These are phyloP conservation scores for Diplocarpon mali DNA, from an alignment of 2,329 filamentous ascomycete genomes.

Conservation along the genomic window DNA sequence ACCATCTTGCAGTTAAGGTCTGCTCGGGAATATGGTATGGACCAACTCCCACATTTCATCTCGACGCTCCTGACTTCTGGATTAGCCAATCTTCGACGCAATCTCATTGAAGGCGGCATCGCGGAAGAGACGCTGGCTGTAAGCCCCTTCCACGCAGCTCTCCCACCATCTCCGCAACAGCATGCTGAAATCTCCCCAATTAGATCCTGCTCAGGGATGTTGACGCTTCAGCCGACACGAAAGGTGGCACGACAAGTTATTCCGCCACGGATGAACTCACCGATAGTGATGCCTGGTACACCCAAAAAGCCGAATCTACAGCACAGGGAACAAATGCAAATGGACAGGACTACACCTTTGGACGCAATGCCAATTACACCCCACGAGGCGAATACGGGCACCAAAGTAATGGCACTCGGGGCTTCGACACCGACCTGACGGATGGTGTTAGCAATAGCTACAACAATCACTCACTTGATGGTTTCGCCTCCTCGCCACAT, in stretches of 20 bases:
- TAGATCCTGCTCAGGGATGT: constrained; percentile 23
- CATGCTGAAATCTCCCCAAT: constrained; percentile 8
- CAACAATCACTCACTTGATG: constrained; percentile 14
- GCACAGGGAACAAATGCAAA: background rate
- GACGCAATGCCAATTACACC: constrained; percentile 18
- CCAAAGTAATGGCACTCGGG: constrained; percentile 9
- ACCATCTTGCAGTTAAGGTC: constrained; percentile 15
- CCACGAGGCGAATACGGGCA: constrained; percentile 12
- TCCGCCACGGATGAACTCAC: constrained; percentile 11
- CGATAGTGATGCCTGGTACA: constrained; percentile 11
- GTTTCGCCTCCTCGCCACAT: constrained; percentile 15
- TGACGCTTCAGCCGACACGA: constrained; percentile 7
- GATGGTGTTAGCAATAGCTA: constrained; percentile 14
- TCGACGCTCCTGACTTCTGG: background rate
- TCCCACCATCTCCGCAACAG: background rate
- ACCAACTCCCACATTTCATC: background rate
- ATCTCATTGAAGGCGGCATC: constrained; percentile 39
- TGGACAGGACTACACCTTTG: constrained; percentile 20
- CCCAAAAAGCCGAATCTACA: constrained; percentile 10
- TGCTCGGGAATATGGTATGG: constrained; percentile 44
- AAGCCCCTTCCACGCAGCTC: constrained; percentile 2
- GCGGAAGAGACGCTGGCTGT: constrained; percentile 33
- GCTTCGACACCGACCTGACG: constrained; percentile 11
- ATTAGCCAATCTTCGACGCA: constrained; percentile 32
- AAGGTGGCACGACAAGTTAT: constrained; percentile 9